A percentile compares a stretch with the other conserved stretches of the same genome.
Conservation (phyloP, 257 asterid species). For the Gentiana straminea region DNA sequence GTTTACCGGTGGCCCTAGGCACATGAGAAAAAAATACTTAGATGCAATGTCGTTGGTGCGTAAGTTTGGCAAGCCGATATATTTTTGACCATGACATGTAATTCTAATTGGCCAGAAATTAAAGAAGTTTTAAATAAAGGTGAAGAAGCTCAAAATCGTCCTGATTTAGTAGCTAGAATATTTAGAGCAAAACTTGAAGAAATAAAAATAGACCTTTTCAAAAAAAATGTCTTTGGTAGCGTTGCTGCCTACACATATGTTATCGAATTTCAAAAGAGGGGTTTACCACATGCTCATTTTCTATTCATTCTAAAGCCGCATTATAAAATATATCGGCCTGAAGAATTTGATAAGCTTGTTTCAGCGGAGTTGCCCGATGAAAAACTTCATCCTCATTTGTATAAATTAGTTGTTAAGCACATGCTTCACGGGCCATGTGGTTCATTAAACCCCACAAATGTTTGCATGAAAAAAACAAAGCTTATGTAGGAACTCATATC, state of each 20-base stretch:
- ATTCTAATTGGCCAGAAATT: not conserved
- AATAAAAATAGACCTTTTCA: not conserved
- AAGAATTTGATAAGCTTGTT: not conserved
- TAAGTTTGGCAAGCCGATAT: not conserved
- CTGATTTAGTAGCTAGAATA: not conserved
- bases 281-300: not conserved
- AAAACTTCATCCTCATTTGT: not conserved
- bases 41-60: not conserved
- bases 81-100: not conserved
- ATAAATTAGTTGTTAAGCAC: not conserved
- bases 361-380: not conserved
- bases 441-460: not conserved
- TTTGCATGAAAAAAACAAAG: not conserved
- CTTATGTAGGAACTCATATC: not conserved
- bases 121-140: not conserved
- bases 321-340: not conserved
- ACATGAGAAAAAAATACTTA: not conserved
- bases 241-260: not conserved
- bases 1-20: not conserved
- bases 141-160: not conserved
- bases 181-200: not conserved
- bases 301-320: not conserved
- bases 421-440: slow-evolving; percentile 1
- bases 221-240: not conserved
- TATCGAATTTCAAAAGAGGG: not conserved